Evolutionary conservation across 345 rosid species (phyloP).

Genomic region (Atalantia buxifolia): DNA sequence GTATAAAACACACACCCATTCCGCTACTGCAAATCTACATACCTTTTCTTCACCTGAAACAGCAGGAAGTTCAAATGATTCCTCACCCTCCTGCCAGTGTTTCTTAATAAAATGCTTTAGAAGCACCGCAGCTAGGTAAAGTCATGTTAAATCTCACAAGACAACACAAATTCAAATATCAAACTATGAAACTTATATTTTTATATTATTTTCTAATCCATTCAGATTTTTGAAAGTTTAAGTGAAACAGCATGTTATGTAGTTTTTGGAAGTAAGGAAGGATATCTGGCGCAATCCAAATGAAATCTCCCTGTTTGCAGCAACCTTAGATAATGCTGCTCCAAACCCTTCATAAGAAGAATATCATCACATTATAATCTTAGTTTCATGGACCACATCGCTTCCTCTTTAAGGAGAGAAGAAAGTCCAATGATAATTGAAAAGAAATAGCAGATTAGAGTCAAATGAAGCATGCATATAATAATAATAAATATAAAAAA

Average conservation of each 20-base stretch:
- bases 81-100: conserved; percentile 92
- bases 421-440: background rate
- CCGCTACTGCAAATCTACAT: background rate
- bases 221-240: background rate
- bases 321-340: conserved; percentile 67
- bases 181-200: background rate
- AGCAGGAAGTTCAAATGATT: conserved; percentile 67
- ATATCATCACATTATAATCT: background rate
- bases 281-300: conserved; percentile 93
- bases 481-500: background rate
- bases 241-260: background rate
- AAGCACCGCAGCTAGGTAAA: conserved; percentile 89
- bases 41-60: conserved; percentile 81
- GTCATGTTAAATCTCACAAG: conserved; percentile 49
- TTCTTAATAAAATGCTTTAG: conserved; percentile 83
- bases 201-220: background rate
- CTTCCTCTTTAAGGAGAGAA: background rate
- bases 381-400: background rate
- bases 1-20: background rate
- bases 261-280: conserved; percentile 25
- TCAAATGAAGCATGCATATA: background rate
- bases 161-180: background rate
- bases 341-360: conserved; percentile 67
- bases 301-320: conserved; percentile 70
- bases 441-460: background rate